Evolutionary conservation across 352 stramenopile species (phyloP).

Genomic region (Pilasporangium apinafurcum): DNA sequence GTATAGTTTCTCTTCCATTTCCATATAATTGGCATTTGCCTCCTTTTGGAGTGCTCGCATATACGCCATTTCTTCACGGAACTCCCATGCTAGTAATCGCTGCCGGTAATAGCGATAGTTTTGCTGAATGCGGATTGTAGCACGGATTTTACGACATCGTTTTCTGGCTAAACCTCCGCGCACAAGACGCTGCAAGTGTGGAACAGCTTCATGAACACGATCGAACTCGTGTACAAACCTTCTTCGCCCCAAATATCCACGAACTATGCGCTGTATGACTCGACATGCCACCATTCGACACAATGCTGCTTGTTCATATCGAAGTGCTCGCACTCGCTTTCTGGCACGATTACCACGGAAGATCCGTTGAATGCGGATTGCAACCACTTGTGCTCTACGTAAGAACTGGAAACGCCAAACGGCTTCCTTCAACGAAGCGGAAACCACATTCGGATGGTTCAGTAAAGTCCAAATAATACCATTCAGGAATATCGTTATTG

Average conservation of each 20-base stretch:
- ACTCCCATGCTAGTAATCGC: slow-evolving; percentile 34
- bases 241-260: slow-evolving; percentile 48
- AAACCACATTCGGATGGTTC: slow-evolving; percentile 33
- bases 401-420: slow-evolving; percentile 60
- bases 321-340: slow-evolving; percentile 26
- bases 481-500: too few species aligned
- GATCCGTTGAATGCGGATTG: slow-evolving; percentile 53
- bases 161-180: slow-evolving; percentile 36
- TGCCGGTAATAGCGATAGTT: slow-evolving; percentile 52
- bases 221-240: slow-evolving; percentile 24
- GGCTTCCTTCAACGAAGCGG: slow-evolving; percentile 34
- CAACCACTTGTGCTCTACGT: slow-evolving; percentile 39
- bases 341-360: slow-evolving; percentile 61
- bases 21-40: slow-evolving; percentile 30
- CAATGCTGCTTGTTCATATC: slow-evolving; percentile 29
- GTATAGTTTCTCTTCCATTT: slow-evolving; percentile 37
- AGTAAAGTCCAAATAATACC: slow-evolving; percentile 6
- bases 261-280: slow-evolving; percentile 42
- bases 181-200: slow-evolving; percentile 47
- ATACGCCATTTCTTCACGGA: slow-evolving; percentile 55
- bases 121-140: slow-evolving; percentile 34
- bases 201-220: slow-evolving; percentile 28
- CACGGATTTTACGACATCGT: slow-evolving; percentile 23
- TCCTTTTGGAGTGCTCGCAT: slow-evolving; percentile 35
- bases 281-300: slow-evolving; percentile 21